These are phyloP conservation scores for Bacterosira constricta DNA, from an alignment of 108 stramenopile species.

Conservation along the genomic window DNA sequence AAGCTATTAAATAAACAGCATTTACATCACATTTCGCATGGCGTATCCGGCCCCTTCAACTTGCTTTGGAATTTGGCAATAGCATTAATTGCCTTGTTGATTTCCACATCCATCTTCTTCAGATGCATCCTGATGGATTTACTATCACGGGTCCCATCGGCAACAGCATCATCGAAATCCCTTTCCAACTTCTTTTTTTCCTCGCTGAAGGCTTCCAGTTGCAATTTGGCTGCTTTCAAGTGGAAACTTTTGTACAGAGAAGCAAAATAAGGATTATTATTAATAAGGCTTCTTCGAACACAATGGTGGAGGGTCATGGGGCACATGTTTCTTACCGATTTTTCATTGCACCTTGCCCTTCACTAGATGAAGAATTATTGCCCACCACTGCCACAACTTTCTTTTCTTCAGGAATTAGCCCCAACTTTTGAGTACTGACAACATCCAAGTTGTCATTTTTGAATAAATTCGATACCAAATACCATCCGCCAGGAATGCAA, in stretches of 20 bases:
- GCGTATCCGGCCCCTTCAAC: no score
- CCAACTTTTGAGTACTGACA: constrained; percentile 22
- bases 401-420: constrained; percentile 17
- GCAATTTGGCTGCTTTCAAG: constrained; percentile 18
- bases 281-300: neutral
- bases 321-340: constrained; percentile 1
- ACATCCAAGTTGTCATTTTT: constrained; percentile 28
- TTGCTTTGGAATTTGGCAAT: no score
- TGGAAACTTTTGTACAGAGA: constrained; percentile 1
- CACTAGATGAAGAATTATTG: neutral
- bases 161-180: no score
- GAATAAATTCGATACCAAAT: constrained; percentile 40
- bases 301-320: no score
- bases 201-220: constrained; percentile 9
- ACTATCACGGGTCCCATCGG: no score
- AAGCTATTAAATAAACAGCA: no score
- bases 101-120: no score
- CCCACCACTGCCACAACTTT: neutral
- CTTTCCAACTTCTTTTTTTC: neutral
- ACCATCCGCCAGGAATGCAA: constrained; percentile 47
- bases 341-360: constrained; percentile 7
- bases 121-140: no score
- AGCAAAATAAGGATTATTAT: neutral
- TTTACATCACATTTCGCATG: no score
- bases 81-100: no score